These are phyloP conservation scores for Malus domestica DNA, from an alignment of 306 rosid species.

Conservation along the genomic window ASM211411v1 NC_041800.1:33055733-33056232, in stretches of 20 bases:
- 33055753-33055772: slow-evolving; percentile 44
- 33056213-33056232: background rate
- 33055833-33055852: slow-evolving; percentile 37
- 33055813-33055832: slow-evolving; percentile 45
- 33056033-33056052: slow-evolving; percentile 37
- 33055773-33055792: slow-evolving; percentile 59
- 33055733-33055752: slow-evolving; percentile 49
- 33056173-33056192: background rate
- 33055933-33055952: slow-evolving; percentile 38
- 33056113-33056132: too few species aligned
- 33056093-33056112: slow-evolving; percentile 1
- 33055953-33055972: slow-evolving; percentile 37
- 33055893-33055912: slow-evolving; percentile 57
- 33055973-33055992: slow-evolving; percentile 45
- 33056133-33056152: background rate
- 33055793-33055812: slow-evolving; percentile 52
- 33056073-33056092: slow-evolving; percentile 28
- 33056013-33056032: slow-evolving; percentile 45
- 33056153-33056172: background rate
- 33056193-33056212: background rate
- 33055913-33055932: slow-evolving; percentile 49
- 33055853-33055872: slow-evolving; percentile 44
- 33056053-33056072: slow-evolving; percentile 45
- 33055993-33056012: slow-evolving; percentile 39
- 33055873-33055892: slow-evolving; percentile 44